Percentiles rank a stretch among this genome's conserved stretches.
Conservation (phyloP, 2,329 filamentous ascomycete species). For the Pseudogymnoascus sp. region DNA sequence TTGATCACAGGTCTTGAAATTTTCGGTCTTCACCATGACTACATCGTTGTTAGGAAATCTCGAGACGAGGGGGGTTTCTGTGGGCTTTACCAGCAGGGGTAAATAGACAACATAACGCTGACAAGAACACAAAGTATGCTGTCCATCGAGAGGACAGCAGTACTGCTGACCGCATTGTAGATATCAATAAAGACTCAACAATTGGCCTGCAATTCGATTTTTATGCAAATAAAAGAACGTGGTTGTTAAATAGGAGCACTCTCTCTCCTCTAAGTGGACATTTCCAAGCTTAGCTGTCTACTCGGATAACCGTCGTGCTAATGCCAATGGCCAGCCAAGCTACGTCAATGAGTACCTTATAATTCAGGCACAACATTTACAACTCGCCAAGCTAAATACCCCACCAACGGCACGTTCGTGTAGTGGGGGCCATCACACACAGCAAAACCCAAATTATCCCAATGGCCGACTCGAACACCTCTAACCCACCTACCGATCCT, state of each 20-base stretch:
- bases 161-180: constrained; percentile 17
- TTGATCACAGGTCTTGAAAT: constrained; percentile 94
- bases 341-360: neutral
- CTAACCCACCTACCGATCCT: constrained; percentile 25
- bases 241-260: constrained; percentile 8
- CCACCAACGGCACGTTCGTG: neutral
- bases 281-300: constrained; percentile 9
- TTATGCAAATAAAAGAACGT: constrained; percentile 5
- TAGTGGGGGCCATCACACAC: constrained; percentile 5
- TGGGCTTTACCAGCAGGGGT: constrained; percentile 50
- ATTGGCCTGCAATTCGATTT: neutral
- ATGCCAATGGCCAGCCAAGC: neutral
- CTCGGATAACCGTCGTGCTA: neutral
- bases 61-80: neutral
- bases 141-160: constrained; percentile 56
- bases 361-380: neutral
- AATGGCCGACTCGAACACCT: constrained; percentile 14
- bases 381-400: constrained; percentile 1
- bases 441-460: constrained; percentile 9
- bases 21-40: constrained; percentile 88
- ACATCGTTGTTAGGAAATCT: constrained; percentile 13
- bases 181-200: constrained; percentile 7
- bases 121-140: constrained; percentile 51
- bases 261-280: constrained; percentile 5
- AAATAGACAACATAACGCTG: constrained; percentile 51